Conservation (phyloP, 768 basidiomycete genomes). For the Xerocomellus amylosporus region DNA sequence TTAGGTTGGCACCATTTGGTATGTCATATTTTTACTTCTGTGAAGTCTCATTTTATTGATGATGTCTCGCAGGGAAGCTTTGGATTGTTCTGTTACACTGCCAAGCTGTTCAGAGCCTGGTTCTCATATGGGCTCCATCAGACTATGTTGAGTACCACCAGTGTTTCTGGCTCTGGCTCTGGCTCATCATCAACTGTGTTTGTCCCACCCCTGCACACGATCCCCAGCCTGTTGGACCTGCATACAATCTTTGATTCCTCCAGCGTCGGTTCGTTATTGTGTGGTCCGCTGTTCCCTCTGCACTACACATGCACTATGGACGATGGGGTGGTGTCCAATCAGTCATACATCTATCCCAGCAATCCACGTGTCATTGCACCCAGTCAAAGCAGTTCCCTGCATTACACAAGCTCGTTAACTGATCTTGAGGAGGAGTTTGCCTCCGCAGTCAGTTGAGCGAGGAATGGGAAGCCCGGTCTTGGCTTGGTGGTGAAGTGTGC, state of each 20-base stretch:
- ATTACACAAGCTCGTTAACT: conserved; percentile 71
- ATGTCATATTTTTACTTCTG: conserved; percentile 21
- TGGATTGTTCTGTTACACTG: conserved; percentile 60
- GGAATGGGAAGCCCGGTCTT: conserved; percentile 41
- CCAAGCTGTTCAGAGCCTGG: conserved; percentile 41
- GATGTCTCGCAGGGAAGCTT: conserved; percentile 59
- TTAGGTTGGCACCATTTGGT: conserved; percentile 94
- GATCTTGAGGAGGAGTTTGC: conserved; percentile 67
- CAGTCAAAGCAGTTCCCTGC: conserved; percentile 54
- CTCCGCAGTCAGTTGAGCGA: conserved; percentile 41
- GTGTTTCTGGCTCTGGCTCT: conserved; percentile 31
- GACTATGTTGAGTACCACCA: conserved; percentile 51
- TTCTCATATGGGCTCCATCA: conserved; percentile 58
- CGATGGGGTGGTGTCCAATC: conserved; percentile 64
- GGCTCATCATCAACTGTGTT: conserved; percentile 68
- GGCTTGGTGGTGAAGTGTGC: conserved; percentile 41
- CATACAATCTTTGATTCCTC: conserved; percentile 43
- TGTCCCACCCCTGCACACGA: conserved; percentile 67
- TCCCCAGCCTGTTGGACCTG: conserved; percentile 71
- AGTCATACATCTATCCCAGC: conserved; percentile 67
- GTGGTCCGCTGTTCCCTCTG: conserved; percentile 48
- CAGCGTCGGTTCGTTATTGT: conserved; percentile 39
- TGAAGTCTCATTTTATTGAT: not conserved
- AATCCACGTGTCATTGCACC: conserved; percentile 75
- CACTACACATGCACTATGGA: conserved; percentile 69